A percentile compares a stretch with the other conserved stretches of the same genome.
These are phyloP conservation scores for Phytophthora sp. DNA, from an alignment of 352 stramenopile species.

Conservation along the genomic window DNA sequence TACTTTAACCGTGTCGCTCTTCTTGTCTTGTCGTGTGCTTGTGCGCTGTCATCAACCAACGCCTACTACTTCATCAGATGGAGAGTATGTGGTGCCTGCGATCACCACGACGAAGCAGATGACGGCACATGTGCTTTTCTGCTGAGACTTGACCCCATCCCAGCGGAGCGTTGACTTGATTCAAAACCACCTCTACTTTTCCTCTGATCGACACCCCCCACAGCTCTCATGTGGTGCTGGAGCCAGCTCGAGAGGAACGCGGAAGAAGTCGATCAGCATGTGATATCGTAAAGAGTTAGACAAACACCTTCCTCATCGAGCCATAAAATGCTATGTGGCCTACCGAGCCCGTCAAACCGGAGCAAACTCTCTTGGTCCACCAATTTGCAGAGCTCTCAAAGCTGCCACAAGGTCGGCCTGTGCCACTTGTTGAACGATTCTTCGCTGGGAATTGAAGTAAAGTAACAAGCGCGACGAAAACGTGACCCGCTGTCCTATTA, in stretches of 20 bases:
- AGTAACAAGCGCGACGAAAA: constrained; percentile 22
- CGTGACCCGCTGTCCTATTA: constrained; percentile 5
- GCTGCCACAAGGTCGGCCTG: constrained; percentile 22
- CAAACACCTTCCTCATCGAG: too few relatives aligned
- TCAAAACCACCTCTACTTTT: too few relatives aligned
- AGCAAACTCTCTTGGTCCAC: not conserved
- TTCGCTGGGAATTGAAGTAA: constrained; percentile 19
- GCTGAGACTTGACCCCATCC: too few relatives aligned
- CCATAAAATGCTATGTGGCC: too few relatives aligned
- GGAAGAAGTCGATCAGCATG: too few relatives aligned
- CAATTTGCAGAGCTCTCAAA: not conserved
- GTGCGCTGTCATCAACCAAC: not conserved
- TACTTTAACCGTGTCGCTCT: not conserved
- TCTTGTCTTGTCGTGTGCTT: not conserved
- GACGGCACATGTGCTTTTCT: too few relatives aligned
- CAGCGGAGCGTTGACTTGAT: too few relatives aligned
- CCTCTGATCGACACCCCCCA: too few relatives aligned
- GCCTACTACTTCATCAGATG: not conserved
- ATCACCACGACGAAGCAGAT: not conserved
- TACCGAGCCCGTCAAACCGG: too few relatives aligned
- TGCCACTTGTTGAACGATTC: constrained; percentile 12
- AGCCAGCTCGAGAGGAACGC: too few relatives aligned
- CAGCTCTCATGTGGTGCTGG: too few relatives aligned
- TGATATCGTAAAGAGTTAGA: too few relatives aligned
- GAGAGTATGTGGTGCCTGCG: not conserved